Conservation (phyloP, 768 basidiomycete species). For the Clavulina sp. region DNA sequence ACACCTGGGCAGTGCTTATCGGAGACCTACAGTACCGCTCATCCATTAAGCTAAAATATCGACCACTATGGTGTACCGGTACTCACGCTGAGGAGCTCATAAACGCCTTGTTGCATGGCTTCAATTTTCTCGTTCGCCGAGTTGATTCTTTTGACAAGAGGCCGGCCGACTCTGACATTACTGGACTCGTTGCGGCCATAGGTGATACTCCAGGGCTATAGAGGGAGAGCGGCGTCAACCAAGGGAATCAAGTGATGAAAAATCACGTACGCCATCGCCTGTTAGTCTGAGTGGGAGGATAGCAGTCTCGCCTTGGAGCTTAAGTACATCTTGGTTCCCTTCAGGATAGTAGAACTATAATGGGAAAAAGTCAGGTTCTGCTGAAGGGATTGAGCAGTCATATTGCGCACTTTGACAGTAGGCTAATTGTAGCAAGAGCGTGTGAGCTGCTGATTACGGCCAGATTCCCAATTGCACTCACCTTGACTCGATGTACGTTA, state of each 20-base stretch:
- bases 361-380: background rate
- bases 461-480: slow-evolving; percentile 19
- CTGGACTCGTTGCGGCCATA: slow-evolving; percentile 42
- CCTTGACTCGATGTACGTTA: slow-evolving; percentile 67
- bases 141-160: no score
- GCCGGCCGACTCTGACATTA: slow-evolving; percentile 14
- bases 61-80: background rate
- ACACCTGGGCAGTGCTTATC: slow-evolving; percentile 78
- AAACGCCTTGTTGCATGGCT: slow-evolving; percentile 59
- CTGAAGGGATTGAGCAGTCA: background rate
- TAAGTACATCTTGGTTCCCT: slow-evolving; percentile 36
- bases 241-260: background rate
- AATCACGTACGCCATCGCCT: slow-evolving; percentile 60
- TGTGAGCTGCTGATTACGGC: background rate
- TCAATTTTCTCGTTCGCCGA: slow-evolving; percentile 55
- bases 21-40: slow-evolving; percentile 31
- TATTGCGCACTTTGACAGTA: slow-evolving; percentile 1
- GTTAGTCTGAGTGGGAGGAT: slow-evolving; percentile 70
- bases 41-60: background rate
- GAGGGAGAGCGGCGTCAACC: background rate
- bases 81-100: slow-evolving; percentile 52
- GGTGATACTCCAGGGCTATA: slow-evolving; percentile 72
- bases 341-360: slow-evolving; percentile 25
- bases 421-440: background rate
- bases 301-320: slow-evolving; percentile 58